Base-by-base conservation (phyloP, 805 yeast genomes). In the Sugiyamaella mastotermitis region DNA sequence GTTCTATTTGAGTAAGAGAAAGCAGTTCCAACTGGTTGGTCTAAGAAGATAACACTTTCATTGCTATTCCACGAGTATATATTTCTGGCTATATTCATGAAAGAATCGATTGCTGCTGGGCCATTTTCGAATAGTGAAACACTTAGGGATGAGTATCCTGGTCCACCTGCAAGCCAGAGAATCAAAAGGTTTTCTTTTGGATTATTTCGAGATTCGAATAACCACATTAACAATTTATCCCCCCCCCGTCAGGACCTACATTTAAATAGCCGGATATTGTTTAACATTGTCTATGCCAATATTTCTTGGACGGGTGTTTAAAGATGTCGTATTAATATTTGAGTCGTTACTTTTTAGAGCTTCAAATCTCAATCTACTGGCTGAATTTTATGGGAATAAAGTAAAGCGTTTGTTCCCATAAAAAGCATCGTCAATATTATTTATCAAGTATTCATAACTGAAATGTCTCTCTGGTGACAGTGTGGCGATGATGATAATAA, bases 141-240 rank as follows among this genome's bases (percentile, higher is more conserved):
- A 10, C 94, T 83, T 63, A 84, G 62, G 8, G 94, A 83, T 11
- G 94, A 82, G 64, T 95, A 86, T 3, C 96, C 96, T 30, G 96
- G 95, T 13, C 96, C 96, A 51, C 96, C 96, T 56, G 85, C 86
- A 56, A 86, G 71, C 95, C 95, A 85, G 53, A 87, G 68, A 35
- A 87, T 73, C 26, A 84, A 69, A 1, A 95, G 95, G 60, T 85
- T 95, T 42, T 71, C 83, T 47, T 65, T 64, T n/a, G 95, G 95
- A 60, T 83, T 88, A 58, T 80, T 81, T 69, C 94, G 77, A 42
- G 90, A 80, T 62, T 86, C 95, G 53, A 86, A 87, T 56, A 80
- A 80, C 88, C 92, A 71, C 55, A 66, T 72, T 66, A 84, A 85
- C 57, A 85, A 79, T 64, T 86, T 95, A 64, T 86, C 85, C 57